These are phyloP conservation scores for Cyclotella atomus DNA, from an alignment of 108 stramenopile genomes.

Conservation along the genomic window DNA sequence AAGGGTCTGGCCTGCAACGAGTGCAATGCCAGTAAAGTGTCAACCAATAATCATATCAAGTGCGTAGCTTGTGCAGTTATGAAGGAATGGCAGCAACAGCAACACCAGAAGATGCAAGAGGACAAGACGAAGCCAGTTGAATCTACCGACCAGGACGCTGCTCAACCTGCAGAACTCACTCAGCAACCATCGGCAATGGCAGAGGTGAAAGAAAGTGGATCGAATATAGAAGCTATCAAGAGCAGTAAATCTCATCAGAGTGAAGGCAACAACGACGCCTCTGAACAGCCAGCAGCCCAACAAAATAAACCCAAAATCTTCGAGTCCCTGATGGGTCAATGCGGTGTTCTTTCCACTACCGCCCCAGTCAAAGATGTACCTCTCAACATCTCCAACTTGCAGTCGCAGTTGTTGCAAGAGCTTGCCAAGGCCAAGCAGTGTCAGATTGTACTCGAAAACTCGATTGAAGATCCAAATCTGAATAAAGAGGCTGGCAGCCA, in stretches of 20 bases:
- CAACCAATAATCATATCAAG: conserved; percentile 1
- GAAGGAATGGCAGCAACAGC: conserved; percentile 20
- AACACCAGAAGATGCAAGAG: neutral
- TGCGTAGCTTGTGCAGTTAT: conserved; percentile 32
- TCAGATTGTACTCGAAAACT: conserved; percentile 12
- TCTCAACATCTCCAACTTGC: conserved; percentile 17
- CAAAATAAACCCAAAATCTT: conserved; percentile 1
- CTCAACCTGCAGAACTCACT: neutral
- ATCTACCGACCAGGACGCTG: neutral
- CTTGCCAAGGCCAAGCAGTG: conserved; percentile 28
- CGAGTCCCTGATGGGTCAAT: conserved; percentile 10
- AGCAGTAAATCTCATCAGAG: neutral
- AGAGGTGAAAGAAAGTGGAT: neutral
- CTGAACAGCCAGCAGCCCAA: too few relatives aligned
- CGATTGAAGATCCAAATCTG: neutral
- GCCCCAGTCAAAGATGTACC: neutral
- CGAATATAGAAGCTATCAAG: neutral
- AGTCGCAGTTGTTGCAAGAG: conserved; percentile 27
- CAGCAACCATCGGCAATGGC: neutral
- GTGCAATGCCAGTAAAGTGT: conserved; percentile 23
- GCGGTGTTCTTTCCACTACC: conserved; percentile 8
- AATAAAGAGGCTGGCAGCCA: neutral
- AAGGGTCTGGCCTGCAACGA: conserved; percentile 10
- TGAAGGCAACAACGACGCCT: neutral
- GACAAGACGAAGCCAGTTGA: neutral